Conservation (phyloP, 208 protist species). For the Cochliopodium minus region DNA sequence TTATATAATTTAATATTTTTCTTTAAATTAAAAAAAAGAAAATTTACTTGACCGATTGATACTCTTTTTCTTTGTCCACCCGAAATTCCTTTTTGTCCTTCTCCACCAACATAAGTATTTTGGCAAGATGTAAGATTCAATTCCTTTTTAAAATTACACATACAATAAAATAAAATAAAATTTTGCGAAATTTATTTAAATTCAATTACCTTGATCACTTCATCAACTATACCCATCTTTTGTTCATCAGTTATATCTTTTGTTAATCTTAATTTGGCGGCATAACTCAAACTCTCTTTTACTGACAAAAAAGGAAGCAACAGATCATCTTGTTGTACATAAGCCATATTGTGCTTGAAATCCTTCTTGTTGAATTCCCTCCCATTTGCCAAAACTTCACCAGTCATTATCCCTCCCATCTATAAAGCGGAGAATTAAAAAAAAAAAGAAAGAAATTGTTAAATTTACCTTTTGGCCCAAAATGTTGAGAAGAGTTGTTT, state of each 20-base stretch:
- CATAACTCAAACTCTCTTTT: conserved; percentile 1
- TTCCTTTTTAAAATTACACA: too few species aligned
- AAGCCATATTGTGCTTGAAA: conserved; percentile 4
- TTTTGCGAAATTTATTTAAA: neutral
- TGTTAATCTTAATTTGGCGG: neutral
- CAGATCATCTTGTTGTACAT: conserved; percentile 22
- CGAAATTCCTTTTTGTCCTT: neutral
- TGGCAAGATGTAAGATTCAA: conserved; percentile 39
- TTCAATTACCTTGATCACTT: conserved; percentile 9
- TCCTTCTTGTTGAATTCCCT: neutral
- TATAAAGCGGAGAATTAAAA: too few species aligned
- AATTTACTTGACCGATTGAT: conserved; percentile 7
- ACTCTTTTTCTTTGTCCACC: conserved; percentile 14
- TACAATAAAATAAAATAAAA: too few species aligned
- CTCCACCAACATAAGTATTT: neutral
- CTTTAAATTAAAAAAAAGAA: too few species aligned
- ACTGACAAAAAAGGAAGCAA: conserved; percentile 3
- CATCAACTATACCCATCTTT: conserved; percentile 3
- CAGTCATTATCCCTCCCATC: too few species aligned
- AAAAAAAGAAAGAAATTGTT: too few species aligned
- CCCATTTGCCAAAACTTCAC: conserved; percentile 6
- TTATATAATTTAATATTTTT: too few species aligned
- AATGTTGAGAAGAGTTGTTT: too few species aligned
- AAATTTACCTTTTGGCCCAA: too few species aligned
- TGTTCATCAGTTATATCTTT: neutral